phyloP scores from a whole-genome alignment of 106 monocot genomes.

The Xerophyta viscosa region DNA sequence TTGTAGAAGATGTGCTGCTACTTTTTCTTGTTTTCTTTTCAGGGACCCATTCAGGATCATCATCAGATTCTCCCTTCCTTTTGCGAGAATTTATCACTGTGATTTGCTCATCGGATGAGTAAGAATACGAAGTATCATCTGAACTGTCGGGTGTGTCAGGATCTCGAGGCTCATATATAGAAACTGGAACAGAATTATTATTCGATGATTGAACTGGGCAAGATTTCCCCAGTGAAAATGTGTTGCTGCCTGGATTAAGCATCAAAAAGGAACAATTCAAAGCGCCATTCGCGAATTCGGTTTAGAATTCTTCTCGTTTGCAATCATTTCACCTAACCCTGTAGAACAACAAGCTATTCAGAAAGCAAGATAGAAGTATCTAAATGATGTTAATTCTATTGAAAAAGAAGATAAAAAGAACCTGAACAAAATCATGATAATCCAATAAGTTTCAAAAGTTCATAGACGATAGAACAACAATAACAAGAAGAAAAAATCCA shows the following conservation, averaged over 20 bases:
- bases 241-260: conserved; percentile 32
- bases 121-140: conserved; percentile 1
- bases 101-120: conserved; percentile 12
- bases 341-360: too few relatives aligned
- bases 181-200: conserved; percentile 2
- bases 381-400: too few relatives aligned
- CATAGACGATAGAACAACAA: too few relatives aligned
- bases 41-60: conserved; percentile 42
- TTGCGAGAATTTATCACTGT: neutral
- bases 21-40: conserved; percentile 19
- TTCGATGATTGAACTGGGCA: neutral
- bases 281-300: neutral
- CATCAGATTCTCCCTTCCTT: conserved; percentile 11
- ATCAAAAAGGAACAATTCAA: conserved; percentile 32
- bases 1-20: conserved; percentile 1
- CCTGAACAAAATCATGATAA: too few relatives aligned
- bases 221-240: conserved; percentile 18
- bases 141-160: neutral
- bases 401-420: too few relatives aligned
- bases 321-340: neutral
- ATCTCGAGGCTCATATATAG: neutral
- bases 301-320: neutral
- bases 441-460: too few relatives aligned
- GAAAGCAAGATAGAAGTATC: too few relatives aligned
- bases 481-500: too few relatives aligned